Evolutionary conservation across 106 monocot genomes (phyloP), one percentile per base, ranked within the genome.

Genomic region (Phalaenopsis equestris): DNA sequence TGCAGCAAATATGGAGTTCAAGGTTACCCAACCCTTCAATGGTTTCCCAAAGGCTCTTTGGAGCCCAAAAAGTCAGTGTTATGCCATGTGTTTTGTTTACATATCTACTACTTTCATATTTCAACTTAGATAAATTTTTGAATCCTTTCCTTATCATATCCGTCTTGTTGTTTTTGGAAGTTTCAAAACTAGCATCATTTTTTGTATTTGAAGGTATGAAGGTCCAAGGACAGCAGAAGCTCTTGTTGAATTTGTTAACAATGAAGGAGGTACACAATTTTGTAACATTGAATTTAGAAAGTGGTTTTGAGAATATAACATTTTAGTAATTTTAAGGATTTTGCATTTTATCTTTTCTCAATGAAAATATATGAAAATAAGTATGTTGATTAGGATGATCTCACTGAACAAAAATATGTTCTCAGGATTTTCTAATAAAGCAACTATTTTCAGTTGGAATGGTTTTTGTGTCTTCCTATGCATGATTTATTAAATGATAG

Each of bases 1-100:
- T 99, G 99, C 82, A 89, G 84, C 85, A 99, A 95, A 84, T 95
- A 99, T 84, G 99, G 93, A 23, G 99, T 99, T 80, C 76, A 88
- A 68, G 99, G 99, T 5, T 99, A 99, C 84, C 99, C 99, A 77
- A 99, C 99, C 79, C 86, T 99, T 75, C 95, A 99, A 49, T 99
- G 99, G 99, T 99, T 99, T 81, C 91, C 99, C 18, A 95, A 95
- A 90, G 99, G 95, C 15, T 99, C 99, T 17, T 86, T 95, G 87
- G 99, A 99, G 65, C 90, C 99, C 10, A 93, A 95, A 88, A 95
- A 87, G 99, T 99, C 48, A 90, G 92, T 52, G 8, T 36, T 3
- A 67, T 38, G 24, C 17, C 42, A 79, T 55, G 24, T 55, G 17
- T 74, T 78, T 73, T 14, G 37, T 80, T 16, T 10, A 49, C 18